Evolutionary conservation across 2,329 filamentous ascomycete genomes (phyloP).

Genomic region (Daldinia eschscholtzii): DNA sequence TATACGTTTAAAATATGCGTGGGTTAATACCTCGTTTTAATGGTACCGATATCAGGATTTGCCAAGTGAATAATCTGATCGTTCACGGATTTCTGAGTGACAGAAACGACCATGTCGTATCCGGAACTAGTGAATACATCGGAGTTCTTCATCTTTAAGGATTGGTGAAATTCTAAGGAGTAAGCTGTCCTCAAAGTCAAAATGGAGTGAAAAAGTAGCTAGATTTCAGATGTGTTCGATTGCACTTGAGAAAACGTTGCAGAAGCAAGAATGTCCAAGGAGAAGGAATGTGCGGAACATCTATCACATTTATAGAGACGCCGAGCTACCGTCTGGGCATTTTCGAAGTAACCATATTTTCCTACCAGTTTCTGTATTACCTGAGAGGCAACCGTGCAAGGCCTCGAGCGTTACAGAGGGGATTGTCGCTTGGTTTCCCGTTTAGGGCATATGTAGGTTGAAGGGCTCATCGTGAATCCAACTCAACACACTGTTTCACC

Average conservation of each 20-base stretch:
- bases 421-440: not conserved
- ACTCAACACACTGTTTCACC: not conserved
- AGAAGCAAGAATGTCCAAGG: not conserved
- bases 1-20: not conserved
- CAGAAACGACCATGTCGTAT: constrained; percentile 1
- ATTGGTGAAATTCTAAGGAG: not conserved
- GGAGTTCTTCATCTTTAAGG: not conserved
- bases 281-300: not conserved
- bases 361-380: not conserved
- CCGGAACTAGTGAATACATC: not conserved
- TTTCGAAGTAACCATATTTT: not conserved
- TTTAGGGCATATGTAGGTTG: not conserved
- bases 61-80: not conserved
- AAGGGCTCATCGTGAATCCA: not conserved
- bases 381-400: not conserved
- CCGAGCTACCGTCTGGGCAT: not conserved
- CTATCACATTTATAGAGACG: not conserved
- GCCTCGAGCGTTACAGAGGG: not conserved
- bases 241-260: not conserved
- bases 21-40: not conserved
- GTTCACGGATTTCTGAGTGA: not conserved
- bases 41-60: not conserved
- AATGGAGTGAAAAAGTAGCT: too few species aligned
- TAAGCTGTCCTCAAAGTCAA: not conserved
- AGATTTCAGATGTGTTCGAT: too few species aligned